Evolutionary conservation across 129 eudicot genomes (phyloP), one percentile per base, ranked within the genome.

Genomic region (Escallonia herrerae): DNA sequence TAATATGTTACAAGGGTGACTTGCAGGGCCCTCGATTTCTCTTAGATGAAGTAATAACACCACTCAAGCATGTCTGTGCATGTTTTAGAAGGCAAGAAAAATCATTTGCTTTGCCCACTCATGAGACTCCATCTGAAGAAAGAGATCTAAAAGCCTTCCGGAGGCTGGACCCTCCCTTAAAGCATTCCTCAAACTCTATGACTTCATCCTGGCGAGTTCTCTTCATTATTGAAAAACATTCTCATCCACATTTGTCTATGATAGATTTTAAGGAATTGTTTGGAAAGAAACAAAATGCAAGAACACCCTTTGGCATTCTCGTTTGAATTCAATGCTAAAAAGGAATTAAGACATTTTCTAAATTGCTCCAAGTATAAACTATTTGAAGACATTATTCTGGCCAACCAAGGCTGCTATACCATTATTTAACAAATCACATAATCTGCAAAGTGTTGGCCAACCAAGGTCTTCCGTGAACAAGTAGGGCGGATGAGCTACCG

Each of bases 381-480:
- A 5, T 45, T 45, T 0, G 49, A 45, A 5, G 9, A 45, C 61
- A 40, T 15, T n/a, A 14, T 41, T 40, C 43, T 42, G 14, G 41
- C 62, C 62, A 41, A n/a, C 51, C 33, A 22, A 55, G 62, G 10
- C 62, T 66, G 50, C 15, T 66, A 43, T 9, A 14, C 60, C 15
- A 11, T 66, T 11, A 4, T 14, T 9, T 8, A 41, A 39, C 22
- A 22, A 22, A 22, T 22, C 33, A 22, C 33, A 22, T 22, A 22
- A 22, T 22, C 33, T 22, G 33, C 33, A 22, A 22, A 22, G 33
- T 1, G 33, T 22, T 22, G 33, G 33, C 33, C 33, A 22, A 22
- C 33, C 33, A 22, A 22, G 33, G 33, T 22, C 33, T 22, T 22
- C 0, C 1, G 1, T 22, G 33, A 0, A 22, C 1, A 22, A 22